A percentile compares a stretch with the other conserved stretches of the same genome.
Conservation (phyloP, 225 moss, liverwort and hornwort genomes). For the Physcomitrellopsis africana region DNA sequence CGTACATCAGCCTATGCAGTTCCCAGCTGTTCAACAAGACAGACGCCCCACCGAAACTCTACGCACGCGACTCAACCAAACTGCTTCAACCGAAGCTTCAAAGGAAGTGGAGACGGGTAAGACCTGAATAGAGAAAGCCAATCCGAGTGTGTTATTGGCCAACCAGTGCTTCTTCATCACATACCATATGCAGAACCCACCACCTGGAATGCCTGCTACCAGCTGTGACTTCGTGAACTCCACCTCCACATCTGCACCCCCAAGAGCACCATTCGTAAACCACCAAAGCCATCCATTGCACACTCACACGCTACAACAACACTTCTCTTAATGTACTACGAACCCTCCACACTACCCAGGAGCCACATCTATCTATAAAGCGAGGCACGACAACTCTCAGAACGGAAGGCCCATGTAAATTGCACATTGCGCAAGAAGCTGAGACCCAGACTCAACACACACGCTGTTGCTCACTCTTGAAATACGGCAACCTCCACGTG, state of each 20-base stretch:
- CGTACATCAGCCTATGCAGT: too few relatives aligned
- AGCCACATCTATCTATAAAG: background rate
- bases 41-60: too few relatives aligned
- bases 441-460: background rate
- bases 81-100: background rate
- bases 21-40: too few relatives aligned
- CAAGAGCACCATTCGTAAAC: slow-evolving; percentile 19
- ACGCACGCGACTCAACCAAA: background rate
- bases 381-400: background rate
- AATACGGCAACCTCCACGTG: slow-evolving; percentile 70
- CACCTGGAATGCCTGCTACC: slow-evolving; percentile 91
- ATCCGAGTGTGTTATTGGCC: slow-evolving; percentile 98
- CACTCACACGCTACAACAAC: background rate
- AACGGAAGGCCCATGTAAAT: background rate
- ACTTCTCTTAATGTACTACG: slow-evolving; percentile 17
- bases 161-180: slow-evolving; percentile 98
- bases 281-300: background rate
- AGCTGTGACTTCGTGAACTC: slow-evolving; percentile 92
- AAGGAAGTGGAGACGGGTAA: slow-evolving; percentile 28
- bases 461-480: slow-evolving; percentile 69
- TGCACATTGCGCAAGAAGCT: background rate
- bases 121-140: slow-evolving; percentile 99
- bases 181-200: slow-evolving; percentile 97
- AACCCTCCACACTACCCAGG: slow-evolving; percentile 11
- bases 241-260: slow-evolving; percentile 74